A percentile compares a stretch with the other conserved stretches of the same genome.
phyloP scores from a whole-genome alignment of 495 filamentous ascomycete species.

The Trichocladium uniseriatum region DNA sequence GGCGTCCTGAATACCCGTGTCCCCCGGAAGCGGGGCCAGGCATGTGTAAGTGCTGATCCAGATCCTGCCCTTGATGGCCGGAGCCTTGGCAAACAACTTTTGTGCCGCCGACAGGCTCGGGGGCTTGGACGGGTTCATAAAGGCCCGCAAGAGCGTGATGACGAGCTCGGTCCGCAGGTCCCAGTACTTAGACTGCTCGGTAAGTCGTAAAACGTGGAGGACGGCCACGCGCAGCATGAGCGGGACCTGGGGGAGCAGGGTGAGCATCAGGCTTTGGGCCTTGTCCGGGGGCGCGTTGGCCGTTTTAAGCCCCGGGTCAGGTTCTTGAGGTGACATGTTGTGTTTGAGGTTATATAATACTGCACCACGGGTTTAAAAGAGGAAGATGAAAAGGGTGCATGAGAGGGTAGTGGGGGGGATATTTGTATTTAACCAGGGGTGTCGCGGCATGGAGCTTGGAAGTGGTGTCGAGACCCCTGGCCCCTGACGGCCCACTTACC shows the following conservation, averaged over 20 bases:
- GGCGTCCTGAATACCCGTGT: constrained; percentile 48
- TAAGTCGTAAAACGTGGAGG: constrained; percentile 55
- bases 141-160: constrained; percentile 58
- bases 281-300: constrained; percentile 5
- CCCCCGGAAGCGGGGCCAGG: constrained; percentile 32
- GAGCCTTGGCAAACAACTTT: constrained; percentile 48
- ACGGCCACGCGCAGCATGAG: constrained; percentile 58
- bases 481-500: not conserved
- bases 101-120: constrained; percentile 55
- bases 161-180: constrained; percentile 70
- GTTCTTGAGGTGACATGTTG: constrained; percentile 4
- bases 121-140: constrained; percentile 37
- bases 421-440: not conserved
- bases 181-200: constrained; percentile 61
- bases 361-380: not conserved
- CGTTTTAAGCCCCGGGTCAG: not conserved
- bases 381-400: not conserved
- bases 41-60: constrained; percentile 67
- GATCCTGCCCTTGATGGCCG: constrained; percentile 64
- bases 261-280: constrained; percentile 34
- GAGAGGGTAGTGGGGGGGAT: not conserved
- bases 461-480: too few species aligned
- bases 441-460: too few species aligned
- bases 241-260: constrained; percentile 51
- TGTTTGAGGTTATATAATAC: not conserved